A percentile compares a stretch with the other conserved stretches of the same genome.
Conservation (phyloP, 1,284 basidiomycete species). For the Schizophyllum commune region DNA sequence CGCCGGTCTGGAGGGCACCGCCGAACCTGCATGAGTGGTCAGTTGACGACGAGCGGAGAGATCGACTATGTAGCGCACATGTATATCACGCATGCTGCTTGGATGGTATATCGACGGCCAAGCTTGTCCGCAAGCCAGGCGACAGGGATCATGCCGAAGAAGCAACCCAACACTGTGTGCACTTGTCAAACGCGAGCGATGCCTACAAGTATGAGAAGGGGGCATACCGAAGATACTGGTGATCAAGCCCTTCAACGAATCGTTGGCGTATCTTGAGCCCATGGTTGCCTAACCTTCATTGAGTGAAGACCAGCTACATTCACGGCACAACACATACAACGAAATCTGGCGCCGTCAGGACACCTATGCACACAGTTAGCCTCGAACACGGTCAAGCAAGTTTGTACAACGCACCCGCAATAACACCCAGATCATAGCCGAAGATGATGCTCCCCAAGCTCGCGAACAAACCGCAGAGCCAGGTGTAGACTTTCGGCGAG, state of each 20-base stretch:
- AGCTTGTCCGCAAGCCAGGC: conserved; percentile 29
- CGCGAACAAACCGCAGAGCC: conserved; percentile 55
- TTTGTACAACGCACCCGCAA: conserved; percentile 27
- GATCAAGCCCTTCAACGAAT: conserved; percentile 28
- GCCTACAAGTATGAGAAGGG: background rate
- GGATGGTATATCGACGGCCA: conserved; percentile 31
- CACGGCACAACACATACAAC: no score
- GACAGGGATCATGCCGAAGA: conserved; percentile 35
- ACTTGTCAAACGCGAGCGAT: background rate
- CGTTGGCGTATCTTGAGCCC: conserved; percentile 26
- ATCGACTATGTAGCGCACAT: conserved; percentile 20
- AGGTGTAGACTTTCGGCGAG: conserved; percentile 45
- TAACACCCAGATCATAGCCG: conserved; percentile 36
- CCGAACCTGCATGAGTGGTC: conserved; percentile 38
- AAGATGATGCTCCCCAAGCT: conserved; percentile 39
- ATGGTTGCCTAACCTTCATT: conserved; percentile 27
- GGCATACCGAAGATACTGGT: conserved; percentile 32
- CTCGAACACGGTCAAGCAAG: conserved; percentile 12
- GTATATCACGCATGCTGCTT: conserved; percentile 29
- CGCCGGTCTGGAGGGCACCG: conserved; percentile 43
- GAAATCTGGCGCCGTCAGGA: no score
- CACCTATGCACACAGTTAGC: conserved; percentile 1
- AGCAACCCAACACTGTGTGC: conserved; percentile 25
- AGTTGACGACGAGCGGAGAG: conserved; percentile 14
- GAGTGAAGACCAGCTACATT: no score